A percentile compares a stretch with the other conserved stretches of the same genome.
Conservation (phyloP, 2,329 filamentous ascomycete genomes). For the Hypoxylon sp. region DNA sequence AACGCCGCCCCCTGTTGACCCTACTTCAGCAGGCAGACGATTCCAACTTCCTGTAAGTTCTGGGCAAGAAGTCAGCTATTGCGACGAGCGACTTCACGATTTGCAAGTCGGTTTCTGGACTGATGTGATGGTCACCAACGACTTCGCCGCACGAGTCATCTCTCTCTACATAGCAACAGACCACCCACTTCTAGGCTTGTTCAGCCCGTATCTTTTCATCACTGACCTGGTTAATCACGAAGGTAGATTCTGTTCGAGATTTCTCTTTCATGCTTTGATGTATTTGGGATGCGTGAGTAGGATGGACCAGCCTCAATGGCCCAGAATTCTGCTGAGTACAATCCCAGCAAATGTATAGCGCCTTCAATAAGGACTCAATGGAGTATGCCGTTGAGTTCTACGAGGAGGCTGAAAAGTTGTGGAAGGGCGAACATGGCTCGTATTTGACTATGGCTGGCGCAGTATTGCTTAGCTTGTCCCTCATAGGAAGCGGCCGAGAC, state of each 20-base stretch:
- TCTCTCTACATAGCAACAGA: constrained; percentile 58
- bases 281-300: constrained; percentile 56
- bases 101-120: constrained; percentile 57
- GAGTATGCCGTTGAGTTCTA: constrained; percentile 46
- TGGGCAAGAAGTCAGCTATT: constrained; percentile 36
- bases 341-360: constrained; percentile 57
- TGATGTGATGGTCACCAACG: constrained; percentile 50
- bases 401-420: constrained; percentile 51
- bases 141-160: constrained; percentile 54
- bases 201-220: constrained; percentile 56
- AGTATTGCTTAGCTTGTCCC: constrained; percentile 55
- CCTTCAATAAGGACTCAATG: constrained; percentile 49
- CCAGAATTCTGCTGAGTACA: constrained; percentile 1
- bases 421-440: constrained; percentile 47
- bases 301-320: too few species aligned
- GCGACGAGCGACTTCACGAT: constrained; percentile 51
- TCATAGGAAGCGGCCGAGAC: constrained; percentile 56
- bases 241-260: constrained; percentile 53
- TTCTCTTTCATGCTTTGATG: constrained; percentile 57
- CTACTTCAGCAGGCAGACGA: constrained; percentile 20
- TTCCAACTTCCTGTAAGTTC: constrained; percentile 26
- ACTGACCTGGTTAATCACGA: constrained; percentile 51
- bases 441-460: constrained; percentile 53
- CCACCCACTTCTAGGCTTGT: constrained; percentile 57
- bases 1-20: background rate